Base-by-base conservation (phyloP, 176 grass and related monocot genomes). In the Stipa capillata region DNA sequence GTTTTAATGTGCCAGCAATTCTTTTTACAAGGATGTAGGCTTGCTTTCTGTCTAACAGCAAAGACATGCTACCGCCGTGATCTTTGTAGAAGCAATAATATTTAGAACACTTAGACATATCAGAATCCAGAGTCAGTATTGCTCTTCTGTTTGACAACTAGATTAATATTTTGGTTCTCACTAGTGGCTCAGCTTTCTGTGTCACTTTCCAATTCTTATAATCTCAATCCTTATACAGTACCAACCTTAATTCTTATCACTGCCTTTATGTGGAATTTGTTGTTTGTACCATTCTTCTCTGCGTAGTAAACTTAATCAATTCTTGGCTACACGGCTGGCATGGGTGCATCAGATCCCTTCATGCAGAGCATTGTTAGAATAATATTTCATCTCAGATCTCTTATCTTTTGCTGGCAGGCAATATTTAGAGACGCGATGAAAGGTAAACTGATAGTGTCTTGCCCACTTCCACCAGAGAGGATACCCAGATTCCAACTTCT, bases 391-490 rank as follows among this genome's bases (percentile, higher is more conserved):
- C 16, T 77, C 28, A 47, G 13, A 16, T 44, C 48, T 69, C 1
- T 81, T n/a, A n/a, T n/a, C n/a, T n/a, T n/a, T n/a, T 47, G 40
- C 17, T 85, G 23, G 28, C 78, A 94, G 91, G 87, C 83, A 56
- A 87, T 94, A 81, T 97, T 76, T 83, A 88, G 94, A 84, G 94
- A 89, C 1, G 89, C 94, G 20, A 97, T 97, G 94, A 94, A 90
- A 84, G 94, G 94, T 20, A 97, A 97, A 78, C 50, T 94, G 63
- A 97, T 94, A 69, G 89, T 97, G 14, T 68, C 64, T n/a, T 97
- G 91, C 74, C 87, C 94, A 6, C 85, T 90, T 86, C 89, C 95
- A 77, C 91, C 83, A 12, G 89, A 97, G 51, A 97, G 85, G 55
- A 83, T 97, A 84, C 85, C 87, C 28, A 92, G 80, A 85, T 94